Conservation (phyloP, 2,329 filamentous ascomycete species). For the Ophiostoma piceae region DNA sequence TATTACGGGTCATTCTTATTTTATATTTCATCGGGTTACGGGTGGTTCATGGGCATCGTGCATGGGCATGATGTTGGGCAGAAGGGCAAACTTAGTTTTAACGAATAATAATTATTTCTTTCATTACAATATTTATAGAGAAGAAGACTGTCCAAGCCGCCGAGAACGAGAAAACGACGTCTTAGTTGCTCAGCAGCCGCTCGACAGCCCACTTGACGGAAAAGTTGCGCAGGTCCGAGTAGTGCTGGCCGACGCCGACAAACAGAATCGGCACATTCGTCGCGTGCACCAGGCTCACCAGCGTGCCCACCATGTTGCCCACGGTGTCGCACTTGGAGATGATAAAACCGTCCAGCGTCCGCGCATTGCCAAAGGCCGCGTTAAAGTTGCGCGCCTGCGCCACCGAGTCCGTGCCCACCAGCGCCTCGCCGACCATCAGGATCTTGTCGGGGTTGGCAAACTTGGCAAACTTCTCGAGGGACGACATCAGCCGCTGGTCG, state of each 20-base stretch:
- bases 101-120: neutral
- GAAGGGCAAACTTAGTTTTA: neutral
- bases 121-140: neutral
- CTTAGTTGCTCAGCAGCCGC: slow-evolving; percentile 50
- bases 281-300: slow-evolving; percentile 95
- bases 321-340: slow-evolving; percentile 99
- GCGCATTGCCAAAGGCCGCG: slow-evolving; percentile 73
- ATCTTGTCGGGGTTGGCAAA: slow-evolving; percentile 97
- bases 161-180: neutral
- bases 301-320: slow-evolving; percentile 94
- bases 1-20: neutral
- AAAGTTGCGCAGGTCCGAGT: slow-evolving; percentile 62
- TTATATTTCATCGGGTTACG: neutral
- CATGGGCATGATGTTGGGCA: neutral
- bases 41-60: neutral
- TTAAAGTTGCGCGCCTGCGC: slow-evolving; percentile 97
- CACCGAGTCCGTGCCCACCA: slow-evolving; percentile 93
- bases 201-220: slow-evolving; percentile 66
- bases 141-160: neutral
- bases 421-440: slow-evolving; percentile 84
- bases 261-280: slow-evolving; percentile 96
- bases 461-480: slow-evolving; percentile 93
- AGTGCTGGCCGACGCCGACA: slow-evolving; percentile 68
- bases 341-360: slow-evolving; percentile 90
- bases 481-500: slow-evolving; percentile 92